Conservation (phyloP, 148 eudicot genomes). For the Fagopyrum tataricum region DNA sequence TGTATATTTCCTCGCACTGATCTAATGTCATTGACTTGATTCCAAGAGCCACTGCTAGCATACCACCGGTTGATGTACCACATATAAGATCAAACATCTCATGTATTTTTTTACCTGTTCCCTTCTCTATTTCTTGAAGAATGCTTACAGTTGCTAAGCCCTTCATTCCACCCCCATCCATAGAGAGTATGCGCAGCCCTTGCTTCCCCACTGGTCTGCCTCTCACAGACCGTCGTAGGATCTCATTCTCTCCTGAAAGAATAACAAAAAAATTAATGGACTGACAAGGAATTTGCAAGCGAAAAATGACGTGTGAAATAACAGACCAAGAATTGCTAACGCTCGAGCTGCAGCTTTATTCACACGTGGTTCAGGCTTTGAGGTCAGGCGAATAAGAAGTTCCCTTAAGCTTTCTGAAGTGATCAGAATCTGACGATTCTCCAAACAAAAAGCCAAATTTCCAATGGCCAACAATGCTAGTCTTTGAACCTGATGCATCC, state of each 20-base stretch:
- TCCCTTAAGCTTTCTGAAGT: slow-evolving; percentile 95
- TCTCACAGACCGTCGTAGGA: slow-evolving; percentile 75
- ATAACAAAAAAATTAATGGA: slow-evolving; percentile 2
- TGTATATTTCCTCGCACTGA: slow-evolving; percentile 96
- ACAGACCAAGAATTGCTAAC: slow-evolving; percentile 93
- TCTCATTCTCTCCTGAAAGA: slow-evolving; percentile 83
- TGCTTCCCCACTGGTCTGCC: slow-evolving; percentile 80
- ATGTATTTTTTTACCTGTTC: slow-evolving; percentile 90
- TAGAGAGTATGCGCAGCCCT: slow-evolving; percentile 92
- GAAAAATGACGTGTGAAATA: slow-evolving; percentile 13
- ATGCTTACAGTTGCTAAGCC: slow-evolving; percentile 92
- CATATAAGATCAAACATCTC: slow-evolving; percentile 98
- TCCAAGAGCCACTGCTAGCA: slow-evolving; percentile 99
- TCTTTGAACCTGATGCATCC: slow-evolving; percentile 68
- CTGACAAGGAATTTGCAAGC: slow-evolving; percentile 1
- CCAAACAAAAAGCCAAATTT: slow-evolving; percentile 87
- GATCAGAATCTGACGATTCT: slow-evolving; percentile 69
- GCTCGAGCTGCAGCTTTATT: slow-evolving; percentile 96
- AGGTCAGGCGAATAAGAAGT: slow-evolving; percentile 80
- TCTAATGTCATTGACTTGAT: slow-evolving; percentile 83
- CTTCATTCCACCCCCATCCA: slow-evolving; percentile 99
- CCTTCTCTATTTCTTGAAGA: slow-evolving; percentile 80
- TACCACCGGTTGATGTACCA: slow-evolving; percentile 99
- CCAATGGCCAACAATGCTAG: slow-evolving; percentile 78
- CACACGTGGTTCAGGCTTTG: slow-evolving; percentile 69